These are phyloP conservation scores for Phytophthora pisi DNA, from an alignment of 352 stramenopile species.

Conservation along the genomic window DNA sequence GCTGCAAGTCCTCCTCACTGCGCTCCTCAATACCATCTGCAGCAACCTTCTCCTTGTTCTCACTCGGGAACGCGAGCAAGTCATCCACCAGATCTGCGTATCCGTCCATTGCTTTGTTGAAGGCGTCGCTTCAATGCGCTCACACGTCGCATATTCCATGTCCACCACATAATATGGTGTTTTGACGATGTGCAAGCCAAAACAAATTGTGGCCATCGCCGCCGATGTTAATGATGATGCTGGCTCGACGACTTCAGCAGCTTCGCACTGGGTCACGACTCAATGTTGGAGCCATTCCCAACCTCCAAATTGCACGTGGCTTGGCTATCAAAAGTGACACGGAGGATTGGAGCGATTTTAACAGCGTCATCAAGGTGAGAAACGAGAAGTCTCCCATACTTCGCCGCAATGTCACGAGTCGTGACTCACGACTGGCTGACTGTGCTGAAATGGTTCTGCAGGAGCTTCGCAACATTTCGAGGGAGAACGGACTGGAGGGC, in stretches of 20 bases:
- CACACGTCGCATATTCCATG: constrained; percentile 39
- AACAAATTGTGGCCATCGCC: constrained; percentile 16
- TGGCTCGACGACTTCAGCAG: constrained; percentile 27
- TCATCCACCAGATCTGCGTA: constrained; percentile 56
- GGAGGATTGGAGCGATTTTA: constrained; percentile 66
- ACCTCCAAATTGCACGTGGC: background rate
- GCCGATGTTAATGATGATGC: constrained; percentile 16
- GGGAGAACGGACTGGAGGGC: constrained; percentile 47
- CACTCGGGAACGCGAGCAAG: constrained; percentile 32
- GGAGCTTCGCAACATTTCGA: constrained; percentile 68
- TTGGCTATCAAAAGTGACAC: constrained; percentile 14
- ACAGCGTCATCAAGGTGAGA: constrained; percentile 66
- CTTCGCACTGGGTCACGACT: constrained; percentile 8
- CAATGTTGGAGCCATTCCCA: background rate
- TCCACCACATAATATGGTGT: constrained; percentile 15
- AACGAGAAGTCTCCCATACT: constrained; percentile 5
- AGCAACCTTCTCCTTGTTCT: background rate
- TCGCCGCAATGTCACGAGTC: background rate
- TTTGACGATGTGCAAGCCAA: background rate
- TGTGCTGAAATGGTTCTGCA: constrained; percentile 20
- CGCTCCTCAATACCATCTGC: background rate
- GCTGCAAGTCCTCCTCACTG: background rate
- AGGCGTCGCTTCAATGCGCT: constrained; percentile 14
- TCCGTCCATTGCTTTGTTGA: constrained; percentile 19
- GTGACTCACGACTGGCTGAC: background rate